These are phyloP conservation scores for Colletotrichum godetiae DNA, from an alignment of 2,329 filamentous ascomycete species.

Conservation along the genomic window DNA sequence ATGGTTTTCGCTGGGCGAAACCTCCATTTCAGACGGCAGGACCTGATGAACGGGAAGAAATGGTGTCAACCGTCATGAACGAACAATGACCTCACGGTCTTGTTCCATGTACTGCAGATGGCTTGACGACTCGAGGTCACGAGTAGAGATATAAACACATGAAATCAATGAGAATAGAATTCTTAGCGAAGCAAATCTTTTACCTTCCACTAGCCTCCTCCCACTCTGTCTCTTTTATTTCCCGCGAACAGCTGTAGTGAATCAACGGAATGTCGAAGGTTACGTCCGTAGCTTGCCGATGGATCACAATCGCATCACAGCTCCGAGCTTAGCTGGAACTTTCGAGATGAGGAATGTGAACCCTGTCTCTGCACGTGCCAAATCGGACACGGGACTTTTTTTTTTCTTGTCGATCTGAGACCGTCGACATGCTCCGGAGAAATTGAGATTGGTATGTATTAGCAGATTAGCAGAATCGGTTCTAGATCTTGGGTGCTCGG, in stretches of 20 bases:
- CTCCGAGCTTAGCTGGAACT: too few species aligned
- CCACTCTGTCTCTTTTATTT: background rate
- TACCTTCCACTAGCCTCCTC: background rate
- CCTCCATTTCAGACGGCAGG: background rate
- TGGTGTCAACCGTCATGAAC: background rate
- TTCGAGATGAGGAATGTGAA: too few species aligned
- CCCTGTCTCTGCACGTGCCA: too few species aligned
- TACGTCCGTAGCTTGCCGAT: too few species aligned
- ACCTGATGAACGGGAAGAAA: background rate
- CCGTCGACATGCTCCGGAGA: too few species aligned
- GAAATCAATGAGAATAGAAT: slow-evolving; percentile 3
- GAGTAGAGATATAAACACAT: background rate
- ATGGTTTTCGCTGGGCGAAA: slow-evolving; percentile 19
- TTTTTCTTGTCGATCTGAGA: too few species aligned
- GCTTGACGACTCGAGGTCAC: background rate
- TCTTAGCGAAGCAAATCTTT: background rate
- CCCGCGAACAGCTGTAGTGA: background rate
- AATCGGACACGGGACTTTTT: too few species aligned
- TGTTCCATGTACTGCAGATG: background rate
- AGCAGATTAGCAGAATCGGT: too few species aligned
- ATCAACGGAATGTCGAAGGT: too few species aligned
- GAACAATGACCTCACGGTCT: background rate
- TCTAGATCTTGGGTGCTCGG: too few species aligned
- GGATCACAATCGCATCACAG: too few species aligned
- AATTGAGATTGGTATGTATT: too few species aligned